Conservation (phyloP, 306 rosid species). For the Malus sieversii region DNA sequence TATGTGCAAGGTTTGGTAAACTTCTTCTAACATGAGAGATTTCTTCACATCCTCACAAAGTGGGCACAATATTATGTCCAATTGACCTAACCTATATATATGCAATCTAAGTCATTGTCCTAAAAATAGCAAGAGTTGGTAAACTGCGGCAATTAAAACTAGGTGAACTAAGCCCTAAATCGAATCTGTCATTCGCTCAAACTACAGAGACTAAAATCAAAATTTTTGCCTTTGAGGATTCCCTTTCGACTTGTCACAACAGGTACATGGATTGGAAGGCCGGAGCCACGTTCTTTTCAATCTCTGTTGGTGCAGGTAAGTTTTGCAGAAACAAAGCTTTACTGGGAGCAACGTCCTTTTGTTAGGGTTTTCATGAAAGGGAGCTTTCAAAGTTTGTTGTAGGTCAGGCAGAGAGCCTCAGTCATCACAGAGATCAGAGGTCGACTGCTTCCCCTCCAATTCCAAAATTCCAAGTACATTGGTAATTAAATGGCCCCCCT, state of each 20-base stretch:
- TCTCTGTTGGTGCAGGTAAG: background rate
- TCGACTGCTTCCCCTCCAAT: background rate
- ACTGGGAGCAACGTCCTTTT: background rate
- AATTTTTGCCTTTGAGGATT: slow-evolving; percentile 13
- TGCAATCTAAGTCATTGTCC: background rate
- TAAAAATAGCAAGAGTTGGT: background rate
- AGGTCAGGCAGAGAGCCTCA: background rate
- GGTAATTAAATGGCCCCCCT: background rate
- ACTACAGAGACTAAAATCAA: background rate
- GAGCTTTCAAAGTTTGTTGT: background rate
- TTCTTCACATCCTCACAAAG: no score
- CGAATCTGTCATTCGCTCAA: background rate
- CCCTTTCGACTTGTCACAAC: slow-evolving; percentile 19
- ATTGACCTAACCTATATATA: no score
- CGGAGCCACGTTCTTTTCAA: background rate
- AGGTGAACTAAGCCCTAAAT: background rate
- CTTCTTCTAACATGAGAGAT: no score
- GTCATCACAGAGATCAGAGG: background rate
- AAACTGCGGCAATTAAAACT: no score
- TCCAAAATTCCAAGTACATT: background rate
- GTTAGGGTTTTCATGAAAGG: slow-evolving; percentile 1
- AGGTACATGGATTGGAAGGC: background rate
- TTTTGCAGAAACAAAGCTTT: background rate
- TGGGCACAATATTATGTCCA: background rate
- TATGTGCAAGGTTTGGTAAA: background rate